phyloP scores from a whole-genome alignment of 306 rosid species.

The Gleditsia sinensis region DNA sequence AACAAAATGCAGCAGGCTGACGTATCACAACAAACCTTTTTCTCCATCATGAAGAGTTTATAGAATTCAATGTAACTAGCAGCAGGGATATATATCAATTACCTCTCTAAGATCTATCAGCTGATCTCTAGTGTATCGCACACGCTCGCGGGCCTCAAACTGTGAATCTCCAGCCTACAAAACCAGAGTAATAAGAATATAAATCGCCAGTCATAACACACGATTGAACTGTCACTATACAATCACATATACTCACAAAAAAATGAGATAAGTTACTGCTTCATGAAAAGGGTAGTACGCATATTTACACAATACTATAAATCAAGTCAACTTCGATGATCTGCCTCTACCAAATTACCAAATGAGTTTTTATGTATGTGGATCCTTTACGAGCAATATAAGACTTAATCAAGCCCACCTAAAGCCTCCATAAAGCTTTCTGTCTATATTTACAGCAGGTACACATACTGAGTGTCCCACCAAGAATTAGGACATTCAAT shows the following conservation, averaged over 20 bases:
- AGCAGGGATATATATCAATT: constrained; percentile 7
- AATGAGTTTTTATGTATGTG: constrained; percentile 30
- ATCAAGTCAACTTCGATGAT: neutral
- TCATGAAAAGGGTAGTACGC: neutral
- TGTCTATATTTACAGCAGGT: constrained; percentile 77
- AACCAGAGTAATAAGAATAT: constrained; percentile 8
- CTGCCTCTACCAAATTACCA: neutral
- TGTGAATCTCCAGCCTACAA: constrained; percentile 68
- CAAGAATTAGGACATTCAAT: constrained; percentile 76
- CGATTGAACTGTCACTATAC: neutral
- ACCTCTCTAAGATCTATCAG: constrained; percentile 72
- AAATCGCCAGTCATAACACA: constrained; percentile 2
- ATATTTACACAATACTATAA: neutral
- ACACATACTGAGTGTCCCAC: constrained; percentile 58
- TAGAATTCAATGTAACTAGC: neutral
- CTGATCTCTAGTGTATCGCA: constrained; percentile 64
- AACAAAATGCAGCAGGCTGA: neutral
- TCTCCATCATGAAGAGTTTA: neutral
- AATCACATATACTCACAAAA: constrained; percentile 18
- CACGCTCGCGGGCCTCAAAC: constrained; percentile 71
- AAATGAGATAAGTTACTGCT: constrained; percentile 6
- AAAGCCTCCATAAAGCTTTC: constrained; percentile 49
- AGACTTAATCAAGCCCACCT: constrained; percentile 57
- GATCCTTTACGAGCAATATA: constrained; percentile 52
- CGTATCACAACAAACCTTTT: neutral